Percentiles rank a stretch among this genome's conserved stretches.
Evolutionary conservation across 768 basidiomycete genomes (phyloP).

Genomic region (Lactarius vividus): DNA sequence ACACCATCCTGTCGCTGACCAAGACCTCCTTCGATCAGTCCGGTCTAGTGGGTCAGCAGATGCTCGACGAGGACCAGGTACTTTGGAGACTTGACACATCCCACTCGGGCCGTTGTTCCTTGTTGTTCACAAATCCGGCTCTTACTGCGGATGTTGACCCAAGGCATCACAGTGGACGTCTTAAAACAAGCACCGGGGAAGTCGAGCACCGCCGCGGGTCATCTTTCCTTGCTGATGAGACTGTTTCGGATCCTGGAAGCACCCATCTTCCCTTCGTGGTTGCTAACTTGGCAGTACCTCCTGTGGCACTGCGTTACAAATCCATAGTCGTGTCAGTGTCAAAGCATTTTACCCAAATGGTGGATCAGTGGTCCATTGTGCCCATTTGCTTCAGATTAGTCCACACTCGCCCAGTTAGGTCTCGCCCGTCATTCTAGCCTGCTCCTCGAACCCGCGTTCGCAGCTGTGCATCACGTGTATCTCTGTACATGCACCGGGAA

Average conservation of each 20-base stretch:
- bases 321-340: neutral
- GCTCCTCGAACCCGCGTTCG: neutral
- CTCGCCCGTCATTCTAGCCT: neutral
- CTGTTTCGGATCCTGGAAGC: neutral
- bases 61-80: neutral
- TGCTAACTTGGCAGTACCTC: neutral
- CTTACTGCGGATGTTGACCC: neutral
- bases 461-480: neutral
- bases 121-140: neutral
- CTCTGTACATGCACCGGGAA: neutral
- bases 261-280: neutral
- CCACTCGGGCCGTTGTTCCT: neutral
- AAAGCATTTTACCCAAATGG: neutral
- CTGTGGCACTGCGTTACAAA: neutral
- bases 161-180: neutral
- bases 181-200: neutral
- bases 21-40: neutral
- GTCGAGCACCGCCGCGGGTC: neutral
- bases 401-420: neutral
- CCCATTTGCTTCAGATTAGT: neutral
- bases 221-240: neutral
- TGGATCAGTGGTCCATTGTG: neutral
- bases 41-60: constrained; percentile 16
- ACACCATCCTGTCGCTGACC: constrained; percentile 1
- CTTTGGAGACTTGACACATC: neutral